Evolutionary conservation across 345 rosid genomes (phyloP).

Genomic region (Salix arbutifolia): DNA sequence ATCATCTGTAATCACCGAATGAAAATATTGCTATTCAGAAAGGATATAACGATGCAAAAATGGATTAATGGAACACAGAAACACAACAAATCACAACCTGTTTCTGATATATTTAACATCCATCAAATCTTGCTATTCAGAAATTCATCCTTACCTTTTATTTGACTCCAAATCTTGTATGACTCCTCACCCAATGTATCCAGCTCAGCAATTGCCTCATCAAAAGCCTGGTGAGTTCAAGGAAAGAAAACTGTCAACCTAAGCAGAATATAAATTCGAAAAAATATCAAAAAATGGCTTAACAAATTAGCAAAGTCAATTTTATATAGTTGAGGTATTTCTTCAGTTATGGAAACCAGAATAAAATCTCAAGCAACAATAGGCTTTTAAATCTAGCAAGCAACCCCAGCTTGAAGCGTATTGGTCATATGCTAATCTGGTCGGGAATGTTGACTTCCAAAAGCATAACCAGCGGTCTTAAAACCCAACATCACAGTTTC

Average conservation of each 20-base stretch:
- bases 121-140: too few relatives aligned
- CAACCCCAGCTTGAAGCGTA: background rate
- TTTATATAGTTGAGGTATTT: background rate
- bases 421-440: background rate
- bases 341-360: background rate
- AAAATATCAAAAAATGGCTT: background rate
- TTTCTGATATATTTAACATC: too few relatives aligned
- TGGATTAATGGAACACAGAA: too few relatives aligned
- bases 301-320: background rate
- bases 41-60: too few relatives aligned
- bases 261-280: background rate
- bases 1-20: too few relatives aligned
- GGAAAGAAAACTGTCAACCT: too few relatives aligned
- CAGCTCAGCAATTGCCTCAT: slow-evolving; percentile 89
- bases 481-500: background rate
- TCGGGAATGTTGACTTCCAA: background rate
- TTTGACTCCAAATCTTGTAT: slow-evolving; percentile 39
- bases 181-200: slow-evolving; percentile 94
- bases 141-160: too few relatives aligned
- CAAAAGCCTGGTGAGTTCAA: slow-evolving; percentile 56
- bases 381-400: too few relatives aligned
- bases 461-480: background rate
- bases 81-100: too few relatives aligned
- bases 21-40: too few relatives aligned
- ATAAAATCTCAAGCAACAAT: background rate